Base-by-base conservation (phyloP, 1,139 yeast species). In the Yamadazyma oceani region DNA sequence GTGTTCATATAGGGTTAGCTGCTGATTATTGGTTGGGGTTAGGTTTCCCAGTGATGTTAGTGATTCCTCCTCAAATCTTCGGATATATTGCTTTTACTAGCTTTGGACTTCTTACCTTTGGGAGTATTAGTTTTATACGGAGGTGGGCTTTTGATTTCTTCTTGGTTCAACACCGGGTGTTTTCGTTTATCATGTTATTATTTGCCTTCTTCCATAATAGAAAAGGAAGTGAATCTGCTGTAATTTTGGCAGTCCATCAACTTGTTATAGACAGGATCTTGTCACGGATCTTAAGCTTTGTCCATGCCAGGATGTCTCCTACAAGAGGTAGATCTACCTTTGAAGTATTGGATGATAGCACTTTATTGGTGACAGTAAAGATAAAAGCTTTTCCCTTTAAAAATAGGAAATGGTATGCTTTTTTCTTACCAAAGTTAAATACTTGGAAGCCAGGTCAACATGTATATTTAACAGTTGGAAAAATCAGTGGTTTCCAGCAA, bases 371-470 rank as follows among this genome's bases (percentile, higher is more conserved):
- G 2, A 55, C 66, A 1, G 58, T 73, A 15, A 71, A 72, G 1
- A 43, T 68, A 3, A 57, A 50, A 12, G 38, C 53, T 2, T 45
- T 49, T 33, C 48, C 59, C 1, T 51, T 45, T 14, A 41, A 49
- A 7, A 44, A 48, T 13, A 45, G 48, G 22, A 50, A 48, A 33
- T 68, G 71, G 73, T 65, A 55, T 46, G 48, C 49, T 36, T 39
- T 39, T 10, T 48, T 64, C 34, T 48, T 70, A 31, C 77, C 77
- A 12, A 57, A 59, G 17, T 50, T 62, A 24, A 64, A 73, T 21
- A 57, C 60, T 13, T 74, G 80, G 80, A 62, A 62, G 38, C 64
- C 78, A 0, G 80, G 80, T 2, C 77, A 69, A 48, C 76, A 73
- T 48, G 59, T 71, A 4, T 63, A 58, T 34, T 54, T 74, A 17